These are phyloP conservation scores for Singerocomus rubriflavus DNA, from an alignment of 1,284 basidiomycete genomes.

Conservation along the genomic window DNA sequence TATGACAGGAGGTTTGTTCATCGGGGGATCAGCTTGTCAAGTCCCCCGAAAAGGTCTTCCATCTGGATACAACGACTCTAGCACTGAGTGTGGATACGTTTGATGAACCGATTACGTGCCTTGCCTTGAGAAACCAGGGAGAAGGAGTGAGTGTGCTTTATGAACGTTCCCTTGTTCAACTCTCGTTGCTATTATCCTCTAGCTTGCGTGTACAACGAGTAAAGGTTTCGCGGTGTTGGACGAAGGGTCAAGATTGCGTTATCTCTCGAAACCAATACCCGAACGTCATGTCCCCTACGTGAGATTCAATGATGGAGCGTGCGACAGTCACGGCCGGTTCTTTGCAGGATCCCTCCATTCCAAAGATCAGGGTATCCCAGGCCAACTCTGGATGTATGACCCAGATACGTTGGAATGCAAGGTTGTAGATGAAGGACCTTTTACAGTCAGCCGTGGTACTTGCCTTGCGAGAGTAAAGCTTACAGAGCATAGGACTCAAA, in stretches of 20 bases:
- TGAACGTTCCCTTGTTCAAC: background rate
- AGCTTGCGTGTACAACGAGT: slow-evolving; percentile 21
- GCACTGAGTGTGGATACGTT: slow-evolving; percentile 19
- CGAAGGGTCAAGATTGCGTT: slow-evolving; percentile 13
- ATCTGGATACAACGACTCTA: slow-evolving; percentile 19
- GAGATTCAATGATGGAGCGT: slow-evolving; percentile 70
- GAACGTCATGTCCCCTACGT: slow-evolving; percentile 40
- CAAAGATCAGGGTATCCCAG: slow-evolving; percentile 47
- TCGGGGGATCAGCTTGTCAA: slow-evolving; percentile 7
- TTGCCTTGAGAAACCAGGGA: slow-evolving; percentile 16
- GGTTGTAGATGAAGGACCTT: slow-evolving; percentile 60
- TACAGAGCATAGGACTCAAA: slow-evolving; percentile 17
- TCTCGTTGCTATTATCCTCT: background rate
- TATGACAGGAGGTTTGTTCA: slow-evolving; percentile 38
- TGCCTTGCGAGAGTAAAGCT: background rate
- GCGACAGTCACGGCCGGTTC: slow-evolving; percentile 60
- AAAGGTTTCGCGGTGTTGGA: slow-evolving; percentile 24
- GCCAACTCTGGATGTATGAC: slow-evolving; percentile 60
- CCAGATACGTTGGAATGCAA: slow-evolving; percentile 43
- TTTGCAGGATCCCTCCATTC: slow-evolving; percentile 61
- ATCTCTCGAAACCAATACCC: slow-evolving; percentile 46
- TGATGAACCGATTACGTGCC: slow-evolving; percentile 25
- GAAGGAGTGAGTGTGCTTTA: slow-evolving; percentile 13
- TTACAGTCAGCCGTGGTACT: slow-evolving; percentile 46
- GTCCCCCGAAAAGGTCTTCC: slow-evolving; percentile 18